These are phyloP conservation scores for Phytophthora boehmeriae DNA, from an alignment of 352 stramenopile genomes.

Conservation along the genomic window DNA sequence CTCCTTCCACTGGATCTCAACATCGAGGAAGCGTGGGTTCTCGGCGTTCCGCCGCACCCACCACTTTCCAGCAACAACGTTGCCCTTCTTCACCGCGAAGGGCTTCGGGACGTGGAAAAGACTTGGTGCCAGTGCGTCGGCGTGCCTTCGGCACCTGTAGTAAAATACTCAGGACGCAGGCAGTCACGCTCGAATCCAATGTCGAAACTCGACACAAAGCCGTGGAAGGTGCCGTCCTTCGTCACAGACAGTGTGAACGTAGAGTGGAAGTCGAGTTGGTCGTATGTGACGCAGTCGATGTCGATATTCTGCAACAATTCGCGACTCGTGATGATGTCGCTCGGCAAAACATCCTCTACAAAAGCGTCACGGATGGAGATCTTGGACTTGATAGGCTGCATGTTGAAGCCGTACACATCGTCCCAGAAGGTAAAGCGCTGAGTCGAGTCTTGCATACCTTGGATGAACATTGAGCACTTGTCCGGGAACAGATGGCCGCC, in stretches of 20 bases:
- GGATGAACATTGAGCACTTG: slow-evolving; percentile 96
- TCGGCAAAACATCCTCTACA: slow-evolving; percentile 93
- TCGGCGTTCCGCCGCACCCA: slow-evolving; percentile 87
- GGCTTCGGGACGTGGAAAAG: slow-evolving; percentile 94
- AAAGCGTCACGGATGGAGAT: slow-evolving; percentile 96
- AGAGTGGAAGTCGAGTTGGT: slow-evolving; percentile 94
- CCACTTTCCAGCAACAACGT: slow-evolving; percentile 88
- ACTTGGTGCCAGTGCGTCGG: slow-evolving; percentile 99
- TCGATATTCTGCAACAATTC: slow-evolving; percentile 89
- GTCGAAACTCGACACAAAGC: slow-evolving; percentile 97
- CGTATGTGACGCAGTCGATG: slow-evolving; percentile 89
- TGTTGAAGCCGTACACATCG: slow-evolving; percentile 99
- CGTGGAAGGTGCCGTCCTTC: slow-evolving; percentile 93
- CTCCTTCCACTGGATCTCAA: slow-evolving; percentile 85
- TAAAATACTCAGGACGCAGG: slow-evolving; percentile 95
- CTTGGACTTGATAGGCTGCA: slow-evolving; percentile 95
- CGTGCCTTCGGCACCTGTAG: slow-evolving; percentile 86
- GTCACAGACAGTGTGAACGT: slow-evolving; percentile 89
- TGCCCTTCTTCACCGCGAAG: slow-evolving; percentile 73
- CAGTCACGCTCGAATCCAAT: slow-evolving; percentile 94
- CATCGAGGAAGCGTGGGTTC: slow-evolving; percentile 94
- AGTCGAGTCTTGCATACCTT: slow-evolving; percentile 72
- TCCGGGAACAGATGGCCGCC: slow-evolving; percentile 97
- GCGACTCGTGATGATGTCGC: slow-evolving; percentile 89
- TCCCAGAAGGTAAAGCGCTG: slow-evolving; percentile 94